A percentile compares a stretch with the other conserved stretches of the same genome.
phyloP scores from a whole-genome alignment of 2,329 filamentous ascomycete species.

The Colletotrichum sp. region DNA sequence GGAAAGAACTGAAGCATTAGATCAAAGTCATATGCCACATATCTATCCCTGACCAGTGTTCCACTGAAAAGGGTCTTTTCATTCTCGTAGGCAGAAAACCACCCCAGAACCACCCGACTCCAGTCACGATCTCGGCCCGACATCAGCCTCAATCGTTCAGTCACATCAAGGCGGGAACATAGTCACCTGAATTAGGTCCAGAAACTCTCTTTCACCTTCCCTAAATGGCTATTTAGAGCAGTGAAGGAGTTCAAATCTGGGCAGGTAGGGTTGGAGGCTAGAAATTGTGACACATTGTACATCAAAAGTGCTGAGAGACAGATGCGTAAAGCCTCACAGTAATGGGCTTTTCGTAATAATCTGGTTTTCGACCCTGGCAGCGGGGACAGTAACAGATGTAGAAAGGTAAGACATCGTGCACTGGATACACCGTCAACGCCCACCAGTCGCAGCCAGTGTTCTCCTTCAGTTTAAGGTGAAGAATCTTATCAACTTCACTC shows the following conservation, averaged over 20 bases:
- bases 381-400: neutral
- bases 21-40: accelerated
- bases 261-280: neutral
- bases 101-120: neutral
- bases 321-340: neutral
- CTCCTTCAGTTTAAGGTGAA: too few relatives aligned
- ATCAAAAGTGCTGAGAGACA: neutral
- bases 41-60: accelerated
- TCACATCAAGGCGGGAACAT: neutral
- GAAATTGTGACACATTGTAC: neutral
- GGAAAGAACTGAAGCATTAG: accelerated
- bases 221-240: neutral
- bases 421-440: too few relatives aligned
- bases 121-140: neutral
- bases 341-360: neutral
- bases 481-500: too few relatives aligned
- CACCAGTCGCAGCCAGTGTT: too few relatives aligned
- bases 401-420: neutral
- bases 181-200: neutral
- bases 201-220: neutral
- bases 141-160: neutral
- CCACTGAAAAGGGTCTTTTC: neutral
- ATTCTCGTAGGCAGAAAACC: neutral
- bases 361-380: neutral
- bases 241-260: neutral